Conservation (phyloP, 768 basidiomycete genomes). For the Tubosaeta sp. region DNA sequence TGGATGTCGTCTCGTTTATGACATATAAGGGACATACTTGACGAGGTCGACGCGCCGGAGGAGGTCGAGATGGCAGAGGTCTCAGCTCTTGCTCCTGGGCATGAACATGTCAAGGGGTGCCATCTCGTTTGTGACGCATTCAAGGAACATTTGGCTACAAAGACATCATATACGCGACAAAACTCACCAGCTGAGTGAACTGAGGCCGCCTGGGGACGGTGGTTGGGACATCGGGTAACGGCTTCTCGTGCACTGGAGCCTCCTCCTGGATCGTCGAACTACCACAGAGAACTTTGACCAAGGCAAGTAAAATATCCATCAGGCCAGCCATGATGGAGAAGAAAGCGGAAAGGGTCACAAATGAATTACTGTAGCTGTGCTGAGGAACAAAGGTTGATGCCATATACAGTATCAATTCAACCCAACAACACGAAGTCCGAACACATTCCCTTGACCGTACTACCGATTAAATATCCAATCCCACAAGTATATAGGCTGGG, state of each 20-base stretch:
- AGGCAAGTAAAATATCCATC: constrained; percentile 23
- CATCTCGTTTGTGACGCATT: constrained; percentile 3
- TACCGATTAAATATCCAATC: constrained; percentile 64
- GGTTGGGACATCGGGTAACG: no score
- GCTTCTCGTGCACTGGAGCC: neutral
- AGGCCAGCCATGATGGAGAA: constrained; percentile 18
- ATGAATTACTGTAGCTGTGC: neutral
- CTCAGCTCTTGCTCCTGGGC: constrained; percentile 14
- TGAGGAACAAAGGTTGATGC: neutral
- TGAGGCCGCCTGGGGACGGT: no score
- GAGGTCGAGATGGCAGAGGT: constrained; percentile 13
- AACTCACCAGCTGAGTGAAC: constrained; percentile 11
- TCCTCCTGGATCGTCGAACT: constrained; percentile 12
- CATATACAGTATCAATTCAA: constrained; percentile 15
- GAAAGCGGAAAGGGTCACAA: neutral
- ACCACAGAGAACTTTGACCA: constrained; percentile 24
- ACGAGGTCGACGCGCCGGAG: neutral
- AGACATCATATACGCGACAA: neutral
- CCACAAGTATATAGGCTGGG: constrained; percentile 77
- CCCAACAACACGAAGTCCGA: constrained; percentile 21
- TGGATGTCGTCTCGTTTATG: neutral
- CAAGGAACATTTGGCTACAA: neutral
- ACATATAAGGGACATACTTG: constrained; percentile 10
- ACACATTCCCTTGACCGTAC: constrained; percentile 28
- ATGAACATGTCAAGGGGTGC: neutral